phyloP scores from a whole-genome alignment of 179 eudicot species.

The Vitellaria paradoxa region DNA sequence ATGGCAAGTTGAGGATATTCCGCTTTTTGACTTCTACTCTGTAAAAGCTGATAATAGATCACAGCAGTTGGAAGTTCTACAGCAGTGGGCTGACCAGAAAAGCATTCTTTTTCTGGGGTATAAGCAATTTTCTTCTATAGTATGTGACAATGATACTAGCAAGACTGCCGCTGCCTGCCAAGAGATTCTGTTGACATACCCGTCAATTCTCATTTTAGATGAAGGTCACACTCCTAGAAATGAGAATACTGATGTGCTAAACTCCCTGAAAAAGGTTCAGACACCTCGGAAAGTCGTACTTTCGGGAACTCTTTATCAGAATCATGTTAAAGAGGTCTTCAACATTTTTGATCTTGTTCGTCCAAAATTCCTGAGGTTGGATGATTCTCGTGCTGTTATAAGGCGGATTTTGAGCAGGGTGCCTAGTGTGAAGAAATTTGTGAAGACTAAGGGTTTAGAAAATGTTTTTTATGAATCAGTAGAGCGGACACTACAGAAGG shows the following conservation, averaged over 20 bases:
- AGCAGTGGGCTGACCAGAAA: constrained; percentile 56
- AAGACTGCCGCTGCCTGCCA: constrained; percentile 52
- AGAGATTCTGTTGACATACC: constrained; percentile 49
- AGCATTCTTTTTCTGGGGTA: constrained; percentile 87
- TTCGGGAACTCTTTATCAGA: constrained; percentile 85
- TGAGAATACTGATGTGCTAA: constrained; percentile 68
- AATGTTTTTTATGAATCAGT: constrained; percentile 55
- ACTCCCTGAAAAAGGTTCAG: constrained; percentile 67
- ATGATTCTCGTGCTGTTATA: constrained; percentile 42
- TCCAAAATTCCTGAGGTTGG: constrained; percentile 68
- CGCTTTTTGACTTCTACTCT: constrained; percentile 74
- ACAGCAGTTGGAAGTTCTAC: constrained; percentile 70
- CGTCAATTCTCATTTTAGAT: constrained; percentile 74
- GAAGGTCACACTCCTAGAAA: constrained; percentile 96
- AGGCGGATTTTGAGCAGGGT: constrained; percentile 60
- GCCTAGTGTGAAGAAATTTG: constrained; percentile 34
- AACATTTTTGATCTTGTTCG: constrained; percentile 80
- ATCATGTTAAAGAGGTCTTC: constrained; percentile 85
- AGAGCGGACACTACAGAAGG: constrained; percentile 57
- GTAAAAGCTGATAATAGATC: constrained; percentile 70
- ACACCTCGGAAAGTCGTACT: constrained; percentile 85
- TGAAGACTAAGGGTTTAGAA: constrained; percentile 41
- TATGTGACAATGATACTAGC: constrained; percentile 50
- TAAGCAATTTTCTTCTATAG: constrained; percentile 68
- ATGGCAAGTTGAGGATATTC: constrained; percentile 91